Evolutionary conservation across 1,284 basidiomycete genomes (phyloP).

Genomic region (Pyrrhoderma noxium): DNA sequence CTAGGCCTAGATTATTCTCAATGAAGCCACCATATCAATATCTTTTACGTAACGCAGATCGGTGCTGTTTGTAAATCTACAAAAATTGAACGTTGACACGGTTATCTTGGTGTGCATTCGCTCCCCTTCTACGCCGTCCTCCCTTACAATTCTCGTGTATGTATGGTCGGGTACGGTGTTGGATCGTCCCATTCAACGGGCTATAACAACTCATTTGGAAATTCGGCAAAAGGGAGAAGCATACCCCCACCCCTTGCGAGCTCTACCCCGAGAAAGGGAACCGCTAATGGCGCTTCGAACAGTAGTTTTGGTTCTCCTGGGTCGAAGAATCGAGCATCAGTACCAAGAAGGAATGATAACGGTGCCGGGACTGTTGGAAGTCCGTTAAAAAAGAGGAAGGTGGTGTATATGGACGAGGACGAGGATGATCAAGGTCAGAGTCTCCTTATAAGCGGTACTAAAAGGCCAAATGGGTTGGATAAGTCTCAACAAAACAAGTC

Average conservation of each 20-base stretch:
- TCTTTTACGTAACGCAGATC: too few species aligned
- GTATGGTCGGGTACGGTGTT: too few species aligned
- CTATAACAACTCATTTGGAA: too few species aligned
- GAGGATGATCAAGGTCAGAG: constrained; percentile 20
- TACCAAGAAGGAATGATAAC: not conserved
- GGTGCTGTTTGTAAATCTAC: too few species aligned
- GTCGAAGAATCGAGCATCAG: not conserved
- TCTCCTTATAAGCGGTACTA: constrained; percentile 14
- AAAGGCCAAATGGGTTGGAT: constrained; percentile 7
- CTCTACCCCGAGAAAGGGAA: constrained; percentile 17
- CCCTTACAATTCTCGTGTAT: too few species aligned
- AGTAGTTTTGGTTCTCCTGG: not conserved
- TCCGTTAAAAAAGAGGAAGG: constrained; percentile 20
- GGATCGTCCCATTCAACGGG: too few species aligned
- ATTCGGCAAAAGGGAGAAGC: not conserved
- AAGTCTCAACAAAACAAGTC: constrained; percentile 8
- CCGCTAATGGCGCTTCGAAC: constrained; percentile 2
- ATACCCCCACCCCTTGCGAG: constrained; percentile 16
- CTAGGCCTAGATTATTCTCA: too few species aligned
- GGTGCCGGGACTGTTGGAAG: constrained; percentile 4
- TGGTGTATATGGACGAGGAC: constrained; percentile 26
- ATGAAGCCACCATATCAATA: too few species aligned
- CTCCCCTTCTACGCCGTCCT: too few species aligned
- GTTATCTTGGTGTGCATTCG: too few species aligned
- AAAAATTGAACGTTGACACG: too few species aligned